Base-by-base conservation (phyloP, 805 yeast genomes). In the Teunomyces cretensis region DNA sequence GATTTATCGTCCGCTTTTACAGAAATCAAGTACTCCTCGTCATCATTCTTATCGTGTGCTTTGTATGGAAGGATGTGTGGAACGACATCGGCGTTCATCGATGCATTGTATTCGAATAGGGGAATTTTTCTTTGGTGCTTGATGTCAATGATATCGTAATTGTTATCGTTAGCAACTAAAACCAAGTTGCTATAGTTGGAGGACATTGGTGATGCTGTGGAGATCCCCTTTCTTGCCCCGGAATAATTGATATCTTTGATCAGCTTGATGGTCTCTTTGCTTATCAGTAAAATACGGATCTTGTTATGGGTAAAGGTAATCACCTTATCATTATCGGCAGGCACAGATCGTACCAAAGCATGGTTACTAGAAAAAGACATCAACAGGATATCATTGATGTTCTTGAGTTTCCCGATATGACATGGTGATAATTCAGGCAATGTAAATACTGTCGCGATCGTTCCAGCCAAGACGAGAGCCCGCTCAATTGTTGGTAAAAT, bases 371-470 rank as follows among this genome's bases (percentile, higher is more conserved):
- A 40, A 16, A 30, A 30, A 6, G 41, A 35, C 16, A 44, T 32
- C 8, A 44, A 12, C 47, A 44, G 68, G 6, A 70, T 48, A 47
- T 68, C 68, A 30, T 57, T 60, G 28, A 64, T 65, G 41, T 70
- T 68, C 41, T 58, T 66, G 30, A 72, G 45, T 40, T 68, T 68
- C 30, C 73, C 74, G 3, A 66, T 55, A 30, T 59, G 66, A 16
- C 61, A 55, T 1, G 74, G 73, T 6, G 69, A 55, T 9, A 72
- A 53, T 47, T 72, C 76, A 5, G 76, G 76, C 15, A 69, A 47
- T 0, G 65, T 53, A 46, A 54, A 64, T 7, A 64, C 51, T 14
- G 57, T 53, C 19, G 61, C 57, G 3, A 54, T 56, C 5, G 57
- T 53, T n/a, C 62, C 65, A 33, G 61, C 48, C 5, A 67, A 40